Evolutionary conservation across 495 filamentous ascomycete species (phyloP), one percentile per base, ranked within the genome.

Genomic region (Mycothermus thermophilus): DNA sequence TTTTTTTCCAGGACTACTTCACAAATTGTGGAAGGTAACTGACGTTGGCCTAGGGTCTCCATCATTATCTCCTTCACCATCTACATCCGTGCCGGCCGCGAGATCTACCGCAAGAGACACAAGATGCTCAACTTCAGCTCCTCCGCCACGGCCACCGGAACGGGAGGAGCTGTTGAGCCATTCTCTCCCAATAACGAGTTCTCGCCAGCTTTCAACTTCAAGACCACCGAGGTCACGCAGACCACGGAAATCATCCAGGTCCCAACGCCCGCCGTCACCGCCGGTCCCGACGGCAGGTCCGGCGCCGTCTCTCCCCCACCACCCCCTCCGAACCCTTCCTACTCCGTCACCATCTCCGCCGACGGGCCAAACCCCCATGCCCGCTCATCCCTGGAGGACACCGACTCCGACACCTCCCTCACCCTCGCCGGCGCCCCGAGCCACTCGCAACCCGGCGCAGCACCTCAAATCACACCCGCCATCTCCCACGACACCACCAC

Each of bases 11-110:
- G 10, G 37, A 5, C 44, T 27, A 25, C 35, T 49, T 24, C n/a
- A n/a, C n/a, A n/a, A n/a, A n/a, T n/a, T n/a, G n/a, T n/a, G n/a
- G 22, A n/a, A 12, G 27, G 27, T 35, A 31, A 41, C 16, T 3
- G 7, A 15, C 26, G 15, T 20, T 14, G 27, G 6, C 22, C 11
- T 25, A 72, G 64, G 67, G 50, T 84, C 19, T 60, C 80, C 14
- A 79, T 90, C 35, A 34, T 69, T 10, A 38, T 77, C 22, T 87
- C 84, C 8, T 65, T 82, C 27, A 57, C 62, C 21, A 87, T 93
- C 38, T 93, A 92, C 50, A 51, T 75, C 20, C 67, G 76, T 19
- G 75, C 79, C 27, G 83, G 83, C 9, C 58, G 64, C 19, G 72
- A 80, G 12, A 85, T 92, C 44, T 85, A 73, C 45, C 50, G 47